Evolutionary conservation across 257 asterid genomes (phyloP).

Genomic region (Cinchona pubescens): DNA sequence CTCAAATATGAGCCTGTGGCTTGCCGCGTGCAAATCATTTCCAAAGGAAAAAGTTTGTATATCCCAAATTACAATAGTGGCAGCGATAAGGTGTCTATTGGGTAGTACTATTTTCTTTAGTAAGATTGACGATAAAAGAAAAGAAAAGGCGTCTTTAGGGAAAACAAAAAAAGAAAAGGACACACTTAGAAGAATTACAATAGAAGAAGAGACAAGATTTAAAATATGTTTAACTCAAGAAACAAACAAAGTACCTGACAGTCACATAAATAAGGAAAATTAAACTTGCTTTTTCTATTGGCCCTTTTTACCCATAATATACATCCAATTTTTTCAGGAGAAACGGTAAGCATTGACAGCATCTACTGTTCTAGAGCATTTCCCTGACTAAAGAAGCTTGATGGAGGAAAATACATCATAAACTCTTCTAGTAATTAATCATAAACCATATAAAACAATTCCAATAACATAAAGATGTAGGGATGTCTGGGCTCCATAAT

Average conservation of each 20-base stretch:
- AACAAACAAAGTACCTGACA: no score
- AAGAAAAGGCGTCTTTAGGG: background rate
- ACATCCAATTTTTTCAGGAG: constrained; percentile 8
- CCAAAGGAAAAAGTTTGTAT: no score
- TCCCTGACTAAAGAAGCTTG: background rate
- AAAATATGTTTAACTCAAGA: no score
- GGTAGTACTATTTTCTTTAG: background rate
- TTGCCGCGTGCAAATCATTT: no score
- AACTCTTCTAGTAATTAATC: background rate
- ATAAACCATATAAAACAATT: background rate
- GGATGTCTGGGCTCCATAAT: no score
- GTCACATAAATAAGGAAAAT: no score
- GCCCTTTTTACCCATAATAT: constrained; percentile 6
- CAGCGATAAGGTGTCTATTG: no score
- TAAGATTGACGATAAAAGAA: background rate
- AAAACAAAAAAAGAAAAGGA: background rate
- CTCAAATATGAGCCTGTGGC: no score
- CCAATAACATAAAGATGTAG: no score
- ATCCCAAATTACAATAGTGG: no score
- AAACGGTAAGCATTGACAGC: background rate
- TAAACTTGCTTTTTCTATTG: constrained; percentile 9
- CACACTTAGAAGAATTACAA: background rate
- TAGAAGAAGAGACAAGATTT: background rate
- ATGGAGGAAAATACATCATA: background rate
- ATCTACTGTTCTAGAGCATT: constrained; percentile 3